Base-by-base conservation (phyloP, 768 basidiomycete species). In the Podaxis sp. region DNA sequence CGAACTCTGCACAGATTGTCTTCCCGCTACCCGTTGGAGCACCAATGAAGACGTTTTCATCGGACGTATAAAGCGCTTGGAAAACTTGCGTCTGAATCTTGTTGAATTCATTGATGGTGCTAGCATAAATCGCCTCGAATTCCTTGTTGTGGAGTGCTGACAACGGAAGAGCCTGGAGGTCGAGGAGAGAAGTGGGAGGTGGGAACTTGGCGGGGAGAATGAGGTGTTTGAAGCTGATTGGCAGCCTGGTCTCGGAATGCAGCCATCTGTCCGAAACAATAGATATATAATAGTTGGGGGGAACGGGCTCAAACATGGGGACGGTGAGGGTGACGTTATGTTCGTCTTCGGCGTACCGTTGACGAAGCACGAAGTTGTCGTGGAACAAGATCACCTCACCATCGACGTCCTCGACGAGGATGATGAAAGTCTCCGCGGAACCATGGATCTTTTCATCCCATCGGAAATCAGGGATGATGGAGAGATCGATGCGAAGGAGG, bases 11-110 rank as follows among this genome's bases (percentile, higher is more conserved):
- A 67, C 95, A 96, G 46, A 99, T 90, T 0, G 96, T 99, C 82
- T 99, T 99, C 12, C 97, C 96, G 56, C 92, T 94, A 24, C 97
- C 96, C 0, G 97, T 95, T 0, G 97, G 96, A 0, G 96, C 97
- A 19, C 95, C 96, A 61, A 99, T 88, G 71, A 99, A 96, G 46
- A 96, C 90, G 68, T 96, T 99, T 70, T 99, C 97, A 69, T 98
- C 96, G 0, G 94, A 89, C 0, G 93, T 95, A 73, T 98, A 99
- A 0, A 99, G 81, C 0, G 96, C 96, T 69, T 98, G 95, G 89
- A 99, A 99, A 51, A 97, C 96, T 75, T 99, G 97, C 0, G 95
- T 99, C 73, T 99, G 97, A 65, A 99, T 98, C 76, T 98, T 99
- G 84, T 99, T 99, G 82, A 98, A 99, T 0, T 86, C 87, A 64